phyloP scores from a whole-genome alignment of 371 early-diverging fungal genomes.

The Antonospora locustae region DNA sequence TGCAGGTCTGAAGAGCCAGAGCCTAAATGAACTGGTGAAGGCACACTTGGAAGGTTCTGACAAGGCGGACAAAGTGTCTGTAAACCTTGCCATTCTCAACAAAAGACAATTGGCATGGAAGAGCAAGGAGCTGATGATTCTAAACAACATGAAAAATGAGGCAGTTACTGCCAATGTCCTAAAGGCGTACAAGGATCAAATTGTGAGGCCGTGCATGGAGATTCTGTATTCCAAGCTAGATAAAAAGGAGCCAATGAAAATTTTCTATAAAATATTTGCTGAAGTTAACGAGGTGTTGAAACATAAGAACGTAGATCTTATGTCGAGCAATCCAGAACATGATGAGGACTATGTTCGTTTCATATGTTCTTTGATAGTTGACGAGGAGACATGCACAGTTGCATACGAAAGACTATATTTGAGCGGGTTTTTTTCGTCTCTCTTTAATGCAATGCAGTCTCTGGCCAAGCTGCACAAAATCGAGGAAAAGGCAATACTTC shows the following conservation, averaged over 20 bases:
- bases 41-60: too few species aligned
- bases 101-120: conserved; percentile 7
- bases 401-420: conserved; percentile 14
- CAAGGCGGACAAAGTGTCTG: conserved; percentile 34
- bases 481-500: conserved; percentile 20
- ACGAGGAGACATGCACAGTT: conserved; percentile 8
- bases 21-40: too few species aligned
- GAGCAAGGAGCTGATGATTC: conserved; percentile 37
- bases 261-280: conserved; percentile 32
- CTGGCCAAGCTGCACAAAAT: conserved; percentile 3
- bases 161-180: conserved; percentile 33
- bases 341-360: conserved; percentile 32
- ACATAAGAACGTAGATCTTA: conserved; percentile 7
- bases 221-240: neutral
- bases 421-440: conserved; percentile 8
- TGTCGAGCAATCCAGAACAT: conserved; percentile 5
- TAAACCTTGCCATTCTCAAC: conserved; percentile 22
- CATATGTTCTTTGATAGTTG: conserved; percentile 33
- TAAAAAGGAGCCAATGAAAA: neutral
- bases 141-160: conserved; percentile 10
- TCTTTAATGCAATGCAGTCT: conserved; percentile 24
- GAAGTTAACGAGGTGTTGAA: conserved; percentile 24
- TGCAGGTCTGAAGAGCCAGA: too few species aligned
- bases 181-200: conserved; percentile 23
- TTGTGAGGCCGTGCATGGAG: conserved; percentile 1